Evolutionary conservation across 768 basidiomycete species (phyloP).

Genomic region (Postia placenta): DNA sequence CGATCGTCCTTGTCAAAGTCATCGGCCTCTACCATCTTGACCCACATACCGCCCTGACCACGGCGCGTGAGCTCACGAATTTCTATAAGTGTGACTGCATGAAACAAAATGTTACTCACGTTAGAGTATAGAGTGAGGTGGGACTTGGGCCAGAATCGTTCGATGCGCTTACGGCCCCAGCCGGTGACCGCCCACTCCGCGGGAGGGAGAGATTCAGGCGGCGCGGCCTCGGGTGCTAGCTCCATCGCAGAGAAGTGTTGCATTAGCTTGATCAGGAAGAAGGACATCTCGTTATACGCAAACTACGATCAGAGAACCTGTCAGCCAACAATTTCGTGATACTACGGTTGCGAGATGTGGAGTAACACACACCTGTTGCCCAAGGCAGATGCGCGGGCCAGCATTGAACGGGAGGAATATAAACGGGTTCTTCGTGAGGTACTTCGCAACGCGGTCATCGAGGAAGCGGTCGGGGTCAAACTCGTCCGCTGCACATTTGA

Average conservation of each 20-base stretch:
- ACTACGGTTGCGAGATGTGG: too few species aligned
- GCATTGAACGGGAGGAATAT: constrained; percentile 46
- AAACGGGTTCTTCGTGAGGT: constrained; percentile 57
- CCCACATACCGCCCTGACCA: constrained; percentile 23
- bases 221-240: constrained; percentile 39
- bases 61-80: not conserved
- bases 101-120: constrained; percentile 29
- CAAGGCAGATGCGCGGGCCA: constrained; percentile 21
- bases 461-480: constrained; percentile 73
- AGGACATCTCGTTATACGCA: constrained; percentile 62
- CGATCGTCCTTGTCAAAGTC: not conserved
- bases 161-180: constrained; percentile 31
- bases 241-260: constrained; percentile 45
- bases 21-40: constrained; percentile 20
- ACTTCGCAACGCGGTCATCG: constrained; percentile 55
- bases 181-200: constrained; percentile 44
- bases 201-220: constrained; percentile 35
- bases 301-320: constrained; percentile 32
- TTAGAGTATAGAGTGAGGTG: constrained; percentile 50
- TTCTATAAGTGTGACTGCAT: not conserved
- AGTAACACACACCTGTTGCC: constrained; percentile 19
- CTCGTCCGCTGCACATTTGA: constrained; percentile 40
- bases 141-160: constrained; percentile 30
- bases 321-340: not conserved
- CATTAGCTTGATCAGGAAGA: constrained; percentile 53